Evolutionary conservation across 805 yeast genomes (phyloP).

Genomic region (Candida ulmi): DNA sequence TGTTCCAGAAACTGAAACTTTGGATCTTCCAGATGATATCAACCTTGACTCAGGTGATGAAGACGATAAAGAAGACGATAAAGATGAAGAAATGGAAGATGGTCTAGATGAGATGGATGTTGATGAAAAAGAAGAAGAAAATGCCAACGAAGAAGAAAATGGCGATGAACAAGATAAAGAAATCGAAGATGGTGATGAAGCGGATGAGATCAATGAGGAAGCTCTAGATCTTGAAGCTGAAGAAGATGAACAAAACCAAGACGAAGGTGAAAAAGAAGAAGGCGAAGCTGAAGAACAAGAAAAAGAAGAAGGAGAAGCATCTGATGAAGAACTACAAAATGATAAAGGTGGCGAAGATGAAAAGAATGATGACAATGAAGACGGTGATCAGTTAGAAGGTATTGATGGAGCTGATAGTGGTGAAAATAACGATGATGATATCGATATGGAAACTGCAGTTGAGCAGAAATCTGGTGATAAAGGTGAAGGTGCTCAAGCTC

Average conservation of each 20-base stretch:
- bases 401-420: conserved; percentile 45
- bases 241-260: conserved; percentile 24
- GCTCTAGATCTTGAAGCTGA: conserved; percentile 34
- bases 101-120: conserved; percentile 41
- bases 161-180: conserved; percentile 26
- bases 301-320: conserved; percentile 29
- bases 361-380: conserved; percentile 32
- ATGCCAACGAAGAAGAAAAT: conserved; percentile 28
- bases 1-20: conserved; percentile 78
- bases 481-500: conserved; percentile 57
- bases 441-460: conserved; percentile 52
- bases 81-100: conserved; percentile 28
- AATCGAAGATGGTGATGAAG: conserved; percentile 23
- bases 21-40: conserved; percentile 90
- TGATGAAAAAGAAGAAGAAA: conserved; percentile 35
- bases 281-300: conserved; percentile 24
- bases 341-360: conserved; percentile 27
- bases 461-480: conserved; percentile 55
- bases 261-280: conserved; percentile 23
- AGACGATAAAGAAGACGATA: conserved; percentile 39
- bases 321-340: conserved; percentile 24
- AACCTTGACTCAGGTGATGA: conserved; percentile 80
- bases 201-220: conserved; percentile 25
- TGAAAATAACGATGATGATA: conserved; percentile 37
- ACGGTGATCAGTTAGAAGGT: conserved; percentile 44